Evolutionary conservation across 1,284 basidiomycete genomes (phyloP).

Genomic region (Trametes polyzona): DNA sequence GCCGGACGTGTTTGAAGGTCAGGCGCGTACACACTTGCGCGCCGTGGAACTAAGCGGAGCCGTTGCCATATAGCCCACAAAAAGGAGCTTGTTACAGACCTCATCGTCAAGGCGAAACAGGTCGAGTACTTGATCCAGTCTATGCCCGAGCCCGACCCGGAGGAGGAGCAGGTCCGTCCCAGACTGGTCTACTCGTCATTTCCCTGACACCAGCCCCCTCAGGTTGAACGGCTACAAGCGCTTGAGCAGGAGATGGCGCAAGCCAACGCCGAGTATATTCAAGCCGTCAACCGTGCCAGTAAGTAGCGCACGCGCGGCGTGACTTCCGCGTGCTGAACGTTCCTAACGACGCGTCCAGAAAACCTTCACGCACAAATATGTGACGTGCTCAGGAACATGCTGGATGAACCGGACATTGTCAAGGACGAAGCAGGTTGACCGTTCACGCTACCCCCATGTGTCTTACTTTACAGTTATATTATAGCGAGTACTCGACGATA

Average conservation of each 20-base stretch:
- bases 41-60: conserved; percentile 11
- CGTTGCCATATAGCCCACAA: conserved; percentile 61
- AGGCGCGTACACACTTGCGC: conserved; percentile 13
- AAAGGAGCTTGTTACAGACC: conserved; percentile 77
- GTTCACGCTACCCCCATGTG: too few species aligned
- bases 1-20: conserved; percentile 71
- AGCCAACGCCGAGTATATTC: conserved; percentile 74
- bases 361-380: conserved; percentile 63
- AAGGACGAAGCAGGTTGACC: conserved; percentile 21
- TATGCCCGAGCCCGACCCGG: conserved; percentile 72
- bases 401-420: conserved; percentile 46
- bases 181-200: neutral
- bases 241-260: conserved; percentile 69
- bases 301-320: conserved; percentile 34
- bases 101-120: conserved; percentile 84
- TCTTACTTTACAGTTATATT: too few species aligned
- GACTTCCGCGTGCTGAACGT: neutral
- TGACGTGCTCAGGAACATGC: conserved; percentile 60
- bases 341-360: conserved; percentile 43
- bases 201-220: neutral
- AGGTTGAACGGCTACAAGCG: conserved; percentile 66
- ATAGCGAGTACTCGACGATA: too few species aligned
- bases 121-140: conserved; percentile 80
- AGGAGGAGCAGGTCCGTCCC: conserved; percentile 65
- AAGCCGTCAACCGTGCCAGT: conserved; percentile 77